Conservation (phyloP, 148 eudicot genomes). For the Persicaria tinctoria region DNA sequence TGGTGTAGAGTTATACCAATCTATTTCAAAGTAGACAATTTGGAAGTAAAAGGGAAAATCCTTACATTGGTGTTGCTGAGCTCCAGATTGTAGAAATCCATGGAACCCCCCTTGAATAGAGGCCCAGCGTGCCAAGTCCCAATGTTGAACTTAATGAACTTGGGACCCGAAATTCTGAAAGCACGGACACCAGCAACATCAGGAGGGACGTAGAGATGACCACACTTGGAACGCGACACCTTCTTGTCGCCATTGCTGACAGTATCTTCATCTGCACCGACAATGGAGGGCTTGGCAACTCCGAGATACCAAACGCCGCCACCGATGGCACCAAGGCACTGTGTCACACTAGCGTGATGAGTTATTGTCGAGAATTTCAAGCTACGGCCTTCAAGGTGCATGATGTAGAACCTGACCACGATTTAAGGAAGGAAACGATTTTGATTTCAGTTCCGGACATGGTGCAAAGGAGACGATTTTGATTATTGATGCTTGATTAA, state of each 20-base stretch:
- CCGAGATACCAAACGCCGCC: slow-evolving; percentile 86
- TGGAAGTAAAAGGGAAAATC: background rate
- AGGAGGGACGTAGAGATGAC: slow-evolving; percentile 76
- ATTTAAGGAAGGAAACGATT: background rate
- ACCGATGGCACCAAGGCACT: slow-evolving; percentile 81
- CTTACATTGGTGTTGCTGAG: slow-evolving; percentile 87
- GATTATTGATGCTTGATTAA: background rate
- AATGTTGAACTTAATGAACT: slow-evolving; percentile 56
- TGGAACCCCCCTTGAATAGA: slow-evolving; percentile 36
- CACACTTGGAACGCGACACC: slow-evolving; percentile 44
- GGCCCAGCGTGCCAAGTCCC: slow-evolving; percentile 99
- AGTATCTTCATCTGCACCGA: slow-evolving; percentile 32
- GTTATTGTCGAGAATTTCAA: slow-evolving; percentile 67
- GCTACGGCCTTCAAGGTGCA: slow-evolving; percentile 54
- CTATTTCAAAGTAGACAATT: background rate
- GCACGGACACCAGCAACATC: slow-evolving; percentile 53
- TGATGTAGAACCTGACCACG: slow-evolving; percentile 63
- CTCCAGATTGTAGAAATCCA: slow-evolving; percentile 93
- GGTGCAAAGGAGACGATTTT: background rate
- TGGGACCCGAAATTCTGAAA: slow-evolving; percentile 62
- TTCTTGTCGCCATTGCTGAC: slow-evolving; percentile 23
- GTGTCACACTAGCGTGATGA: slow-evolving; percentile 88
- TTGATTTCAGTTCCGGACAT: slow-evolving; percentile 1
- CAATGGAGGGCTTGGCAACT: slow-evolving; percentile 72
- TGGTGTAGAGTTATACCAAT: background rate